Evolutionary conservation across 2,329 filamentous ascomycete genomes (phyloP), one percentile per base, ranked within the genome.

Genomic region (Claviceps cyperi): DNA sequence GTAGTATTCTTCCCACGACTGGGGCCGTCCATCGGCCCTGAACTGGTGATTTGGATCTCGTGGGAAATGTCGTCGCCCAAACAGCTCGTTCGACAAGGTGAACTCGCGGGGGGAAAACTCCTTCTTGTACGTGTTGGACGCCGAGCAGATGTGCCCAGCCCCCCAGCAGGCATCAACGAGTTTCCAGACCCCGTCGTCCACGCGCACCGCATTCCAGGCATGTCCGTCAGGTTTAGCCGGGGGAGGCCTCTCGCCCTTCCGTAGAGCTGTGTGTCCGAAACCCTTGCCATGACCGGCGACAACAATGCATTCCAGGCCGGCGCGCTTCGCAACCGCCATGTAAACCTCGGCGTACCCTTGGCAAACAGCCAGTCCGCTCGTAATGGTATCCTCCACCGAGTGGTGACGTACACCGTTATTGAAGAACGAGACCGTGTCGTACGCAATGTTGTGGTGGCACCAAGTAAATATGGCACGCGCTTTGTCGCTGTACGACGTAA

Each of bases 161-260:
- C 92, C 92, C 92, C 92, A 98, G 62, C 91, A 97, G 0, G 84
- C 68, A 60, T 98, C 92, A 46, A 97, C 69, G 1, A 97, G 75
- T 66, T 96, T 95, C 91, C 91, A 97, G 55, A 81, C 78, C 2
- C 86, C 87, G 24, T 81, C 78, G 58, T 97, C 91, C 52, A 97
- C 88, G 48, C 80, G 77, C 6, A 96, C 87, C 0, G 86, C 90
- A 60, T 95, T 96, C 92, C 92, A 96, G 0, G 92, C 91, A 65
- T 97, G 91, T 1, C 78, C 77, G 5, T 68, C 73, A 0, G 77
- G 68, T 48, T 81, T 70, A 19, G 74, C 76, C 0, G 79, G 75
- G 2, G 90, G 90, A 0, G 84, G 63, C 0, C 76, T 69, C 48
- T 84, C 73, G 3, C 84, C 85, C 0, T 80, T 75, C 39, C 73